Evolutionary conservation across 2,329 filamentous ascomycete genomes (phyloP), one percentile per base, ranked within the genome.

Genomic region (Harringtonia lauricola): DNA sequence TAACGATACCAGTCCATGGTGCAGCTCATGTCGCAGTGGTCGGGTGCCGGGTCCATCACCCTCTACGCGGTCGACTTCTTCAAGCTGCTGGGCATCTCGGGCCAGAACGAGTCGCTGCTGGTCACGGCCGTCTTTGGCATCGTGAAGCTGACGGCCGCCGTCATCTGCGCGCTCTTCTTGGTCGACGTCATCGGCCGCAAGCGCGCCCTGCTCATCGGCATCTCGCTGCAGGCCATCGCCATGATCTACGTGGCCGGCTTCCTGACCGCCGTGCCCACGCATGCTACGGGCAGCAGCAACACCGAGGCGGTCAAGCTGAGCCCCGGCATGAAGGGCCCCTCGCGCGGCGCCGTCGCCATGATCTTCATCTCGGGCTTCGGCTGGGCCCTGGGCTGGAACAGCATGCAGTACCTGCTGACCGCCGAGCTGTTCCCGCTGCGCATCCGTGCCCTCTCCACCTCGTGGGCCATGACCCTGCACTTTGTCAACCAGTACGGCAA

Each of bases 401-500:
- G 70, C 1, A 82, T 85, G 68, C 82, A 86, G 61, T 88, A 87
- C 57, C 70, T 88, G 6, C 72, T 88, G 47, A 86, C 82, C 15
- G 80, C 81, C 3, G 83, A 88, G 57, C 71, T 88, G 48, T 87
- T 84, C 65, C 82, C 83, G 2, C 70, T 87, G 10, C 73, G 82
- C 6, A 76, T 87, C 42, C 76, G 83, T 45, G 81, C 82, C 8
- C 59, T 86, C 6, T 74, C 79, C 15, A 82, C 80, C 1, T 82
- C 76, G 0, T 69, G 81, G 56, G 75, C 80, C 39, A 87, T 87
- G 83, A 83, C 77, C 0, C 71, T 86, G 47, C 83, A 87, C 60
- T 87, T 87, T 54, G 79, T 74, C 49, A 85, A 85, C 61, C 81
- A 86, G 59, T 87, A 85, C 57, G 83, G 82, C 30, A 87, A 84